Evolutionary conservation across 2,329 filamentous ascomycete species (phyloP).

Genomic region (Lachnellula subtilissima): DNA sequence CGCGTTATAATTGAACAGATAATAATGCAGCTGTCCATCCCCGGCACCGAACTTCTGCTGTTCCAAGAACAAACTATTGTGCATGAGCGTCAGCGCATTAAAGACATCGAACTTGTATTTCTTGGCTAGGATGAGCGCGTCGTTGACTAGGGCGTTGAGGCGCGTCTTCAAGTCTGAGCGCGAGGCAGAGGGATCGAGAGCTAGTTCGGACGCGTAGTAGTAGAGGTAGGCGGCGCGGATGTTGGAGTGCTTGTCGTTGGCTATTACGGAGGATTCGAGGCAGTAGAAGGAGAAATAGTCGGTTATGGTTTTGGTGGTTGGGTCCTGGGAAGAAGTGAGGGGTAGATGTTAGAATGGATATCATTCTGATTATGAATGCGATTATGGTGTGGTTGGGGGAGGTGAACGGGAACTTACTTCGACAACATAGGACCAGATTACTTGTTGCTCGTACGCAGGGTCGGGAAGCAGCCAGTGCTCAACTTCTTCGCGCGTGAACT

Average conservation of each 20-base stretch:
- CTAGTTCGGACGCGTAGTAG: conserved; percentile 88
- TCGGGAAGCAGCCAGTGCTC: conserved; percentile 83
- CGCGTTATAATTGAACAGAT: conserved; percentile 94
- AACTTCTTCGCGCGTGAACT: conserved; percentile 75
- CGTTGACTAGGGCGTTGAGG: conserved; percentile 74
- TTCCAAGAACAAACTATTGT: conserved; percentile 90
- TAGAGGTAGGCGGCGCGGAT: conserved; percentile 92
- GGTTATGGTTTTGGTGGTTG: conserved; percentile 71
- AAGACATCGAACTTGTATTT: conserved; percentile 85
- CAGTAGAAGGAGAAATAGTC: conserved; percentile 98
- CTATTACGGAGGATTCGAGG: conserved; percentile 88
- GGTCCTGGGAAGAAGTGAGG: conserved; percentile 37
- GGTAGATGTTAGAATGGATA: too few relatives aligned
- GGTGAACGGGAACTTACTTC: conserved; percentile 47
- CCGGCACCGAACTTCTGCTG: conserved; percentile 92
- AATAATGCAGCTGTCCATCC: conserved; percentile 93
- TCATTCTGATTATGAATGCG: conserved; percentile 3
- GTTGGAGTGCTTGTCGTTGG: conserved; percentile 68
- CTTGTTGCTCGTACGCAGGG: conserved; percentile 63
- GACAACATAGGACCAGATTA: conserved; percentile 91
- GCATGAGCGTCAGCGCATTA: conserved; percentile 88
- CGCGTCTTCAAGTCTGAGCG: conserved; percentile 65
- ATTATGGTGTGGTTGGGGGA: background rate
- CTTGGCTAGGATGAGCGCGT: conserved; percentile 85
- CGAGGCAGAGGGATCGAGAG: conserved; percentile 54